Base-by-base conservation (phyloP, 2,329 filamentous ascomycete species). In the Didymella arachidicola region DNA sequence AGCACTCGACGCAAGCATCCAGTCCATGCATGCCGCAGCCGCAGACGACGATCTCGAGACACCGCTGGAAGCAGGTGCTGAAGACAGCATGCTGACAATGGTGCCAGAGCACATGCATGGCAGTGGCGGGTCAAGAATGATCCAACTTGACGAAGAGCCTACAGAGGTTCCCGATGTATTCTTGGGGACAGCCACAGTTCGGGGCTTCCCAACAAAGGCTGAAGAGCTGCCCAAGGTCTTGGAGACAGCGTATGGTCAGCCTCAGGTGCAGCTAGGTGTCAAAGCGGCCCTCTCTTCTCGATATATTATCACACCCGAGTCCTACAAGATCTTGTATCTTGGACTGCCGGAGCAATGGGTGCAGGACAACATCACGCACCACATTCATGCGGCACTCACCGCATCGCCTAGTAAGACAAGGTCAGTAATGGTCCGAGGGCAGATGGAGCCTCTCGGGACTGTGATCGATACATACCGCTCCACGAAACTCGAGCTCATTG, bases 371-470 rank as follows among this genome's bases (percentile, higher is more conserved):
- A 71, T 75, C 39, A 70, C 67, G 27, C 57, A 59, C 7, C 67
- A 72, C 30, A 71, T 77, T 30, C 68, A 66, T n/a, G 65, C 68
- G 26, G 73, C 74, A 25, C 68, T 77, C 38, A 62, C 66, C 47
- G 67, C 72, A 12, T 67, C 69, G 32, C 69, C 71, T 45, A 66
- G 67, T 47, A 63, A 68, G 11, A 76, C 74, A 36, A 67, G 73
- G 58, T 76, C 72, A 53, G 70, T 72, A 49, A 70, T 76, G 65
- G 72, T 77, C 19, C 68, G 67, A 51, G 70, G 74, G 26, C 70
- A 73, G 56, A 66, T 76, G 51, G 70, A 76, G 56, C 68, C 68
- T 4, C 70, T 70, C 26, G 67, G 67, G 45, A 67, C 70, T 12
- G 65, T 74, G 29, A 65, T 76, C 11, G 62, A 72, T 44, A 62